Conservation (phyloP, 2,329 filamentous ascomycete species). For the Aureobasidium uvarum region DNA sequence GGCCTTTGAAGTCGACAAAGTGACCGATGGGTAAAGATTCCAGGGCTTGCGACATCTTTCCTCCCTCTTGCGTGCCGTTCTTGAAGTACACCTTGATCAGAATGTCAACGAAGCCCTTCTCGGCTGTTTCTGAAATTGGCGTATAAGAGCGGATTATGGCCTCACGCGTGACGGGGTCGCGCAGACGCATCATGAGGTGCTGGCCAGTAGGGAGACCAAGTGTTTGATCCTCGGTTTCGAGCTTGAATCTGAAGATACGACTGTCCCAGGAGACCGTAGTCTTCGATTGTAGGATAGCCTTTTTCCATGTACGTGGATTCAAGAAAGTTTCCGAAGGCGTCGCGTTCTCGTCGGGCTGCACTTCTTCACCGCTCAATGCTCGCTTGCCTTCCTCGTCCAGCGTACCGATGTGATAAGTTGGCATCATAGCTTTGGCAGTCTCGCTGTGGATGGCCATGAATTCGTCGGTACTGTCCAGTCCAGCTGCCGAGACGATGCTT, state of each 20-base stretch:
- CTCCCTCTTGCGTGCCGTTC: constrained; percentile 58
- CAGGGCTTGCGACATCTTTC: constrained; percentile 78
- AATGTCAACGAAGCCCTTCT: constrained; percentile 66
- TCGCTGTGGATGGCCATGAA: constrained; percentile 92
- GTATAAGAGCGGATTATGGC: constrained; percentile 84
- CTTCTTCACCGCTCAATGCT: constrained; percentile 50
- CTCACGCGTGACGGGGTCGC: constrained; percentile 67
- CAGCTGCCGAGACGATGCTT: constrained; percentile 80
- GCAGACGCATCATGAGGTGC: constrained; percentile 79
- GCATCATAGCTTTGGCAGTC: constrained; percentile 89
- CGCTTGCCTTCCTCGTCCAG: constrained; percentile 61
- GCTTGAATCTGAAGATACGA: constrained; percentile 74
- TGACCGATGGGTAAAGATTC: constrained; percentile 70
- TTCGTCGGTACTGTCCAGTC: constrained; percentile 78
- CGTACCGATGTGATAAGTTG: constrained; percentile 76
- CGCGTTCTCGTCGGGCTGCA: constrained; percentile 43
- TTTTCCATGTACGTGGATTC: constrained; percentile 69
- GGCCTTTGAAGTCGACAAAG: constrained; percentile 80
- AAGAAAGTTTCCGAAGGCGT: constrained; percentile 63
- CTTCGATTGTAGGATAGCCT: constrained; percentile 66
- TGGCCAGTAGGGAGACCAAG: constrained; percentile 81
- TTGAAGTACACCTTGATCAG: constrained; percentile 81
- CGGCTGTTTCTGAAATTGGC: constrained; percentile 65
- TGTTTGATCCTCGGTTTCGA: constrained; percentile 67
- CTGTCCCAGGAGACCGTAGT: constrained; percentile 72